phyloP scores from a whole-genome alignment of 495 filamentous ascomycete species.

The Rusavskia elegans region DNA sequence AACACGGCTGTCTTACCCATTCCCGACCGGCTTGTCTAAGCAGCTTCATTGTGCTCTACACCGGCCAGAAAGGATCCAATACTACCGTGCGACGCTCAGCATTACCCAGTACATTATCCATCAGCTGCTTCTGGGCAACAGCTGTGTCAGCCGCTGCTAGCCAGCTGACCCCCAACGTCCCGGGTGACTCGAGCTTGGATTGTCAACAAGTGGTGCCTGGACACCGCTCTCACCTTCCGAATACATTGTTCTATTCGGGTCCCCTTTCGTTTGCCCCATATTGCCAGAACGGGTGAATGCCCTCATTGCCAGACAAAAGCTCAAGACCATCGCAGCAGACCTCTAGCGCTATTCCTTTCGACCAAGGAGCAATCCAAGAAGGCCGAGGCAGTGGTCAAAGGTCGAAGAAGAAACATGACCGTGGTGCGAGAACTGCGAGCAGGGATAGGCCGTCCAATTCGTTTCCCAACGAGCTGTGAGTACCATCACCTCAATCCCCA shows the following conservation, averaged over 20 bases:
- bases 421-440: constrained; percentile 20
- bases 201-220: not conserved
- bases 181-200: not conserved
- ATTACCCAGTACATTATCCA: not conserved
- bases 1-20: not conserved
- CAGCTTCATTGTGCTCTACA: no score
- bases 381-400: constrained; percentile 29
- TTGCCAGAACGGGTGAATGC: constrained; percentile 12
- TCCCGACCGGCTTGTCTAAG: no score
- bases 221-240: not conserved
- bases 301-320: constrained; percentile 12
- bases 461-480: constrained; percentile 23
- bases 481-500: constrained; percentile 3
- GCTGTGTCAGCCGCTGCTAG: not conserved
- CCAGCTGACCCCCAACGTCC: not conserved
- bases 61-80: not conserved
- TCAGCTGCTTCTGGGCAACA: not conserved
- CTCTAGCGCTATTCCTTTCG: constrained; percentile 1
- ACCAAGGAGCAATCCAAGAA: constrained; percentile 13
- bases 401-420: constrained; percentile 28
- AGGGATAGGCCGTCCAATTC: constrained; percentile 2
- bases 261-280: not conserved
- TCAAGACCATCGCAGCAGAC: constrained; percentile 7
- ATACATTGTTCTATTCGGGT: not conserved
- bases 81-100: not conserved